These are phyloP conservation scores for Schoenoplectus tabernaemontani DNA, from an alignment of 202 grass and related monocot genomes.

Conservation along the genomic window DNA sequence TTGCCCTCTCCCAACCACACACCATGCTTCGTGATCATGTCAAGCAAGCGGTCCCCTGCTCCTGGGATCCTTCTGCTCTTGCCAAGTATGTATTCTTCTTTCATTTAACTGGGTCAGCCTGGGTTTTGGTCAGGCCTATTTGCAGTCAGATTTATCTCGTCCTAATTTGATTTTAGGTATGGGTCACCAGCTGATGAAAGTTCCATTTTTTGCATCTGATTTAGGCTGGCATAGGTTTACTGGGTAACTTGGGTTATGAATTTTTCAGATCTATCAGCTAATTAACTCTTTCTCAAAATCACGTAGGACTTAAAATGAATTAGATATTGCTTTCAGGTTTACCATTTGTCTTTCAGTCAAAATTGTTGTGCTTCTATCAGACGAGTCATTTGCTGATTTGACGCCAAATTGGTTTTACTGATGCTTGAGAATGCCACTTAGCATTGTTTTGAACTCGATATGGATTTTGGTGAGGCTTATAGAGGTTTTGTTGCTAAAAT, in stretches of 20 bases:
- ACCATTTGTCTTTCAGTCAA: neutral
- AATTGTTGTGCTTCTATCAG: neutral
- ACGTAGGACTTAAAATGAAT: neutral
- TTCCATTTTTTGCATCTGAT: neutral
- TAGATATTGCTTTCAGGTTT: neutral
- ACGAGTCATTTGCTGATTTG: neutral
- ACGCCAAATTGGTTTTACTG: neutral
- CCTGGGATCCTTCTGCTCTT: slow-evolving; percentile 81
- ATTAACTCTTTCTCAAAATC: neutral
- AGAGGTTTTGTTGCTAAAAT: neutral
- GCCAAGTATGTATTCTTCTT: slow-evolving; percentile 45
- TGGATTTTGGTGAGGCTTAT: neutral
- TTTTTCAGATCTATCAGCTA: neutral
- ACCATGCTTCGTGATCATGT: slow-evolving; percentile 59
- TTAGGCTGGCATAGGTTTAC: neutral
- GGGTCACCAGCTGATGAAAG: neutral
- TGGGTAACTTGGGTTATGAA: neutral
- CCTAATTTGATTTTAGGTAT: neutral
- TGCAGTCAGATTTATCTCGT: neutral
- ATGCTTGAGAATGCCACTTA: neutral
- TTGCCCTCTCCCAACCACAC: slow-evolving; percentile 83
- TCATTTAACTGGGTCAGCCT: neutral
- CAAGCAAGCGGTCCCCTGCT: slow-evolving; percentile 77
- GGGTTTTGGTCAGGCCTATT: neutral
- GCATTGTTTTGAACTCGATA: neutral